Evolutionary conservation across 345 rosid species (phyloP).

Genomic region (Rhodamnia rubescens): DNA sequence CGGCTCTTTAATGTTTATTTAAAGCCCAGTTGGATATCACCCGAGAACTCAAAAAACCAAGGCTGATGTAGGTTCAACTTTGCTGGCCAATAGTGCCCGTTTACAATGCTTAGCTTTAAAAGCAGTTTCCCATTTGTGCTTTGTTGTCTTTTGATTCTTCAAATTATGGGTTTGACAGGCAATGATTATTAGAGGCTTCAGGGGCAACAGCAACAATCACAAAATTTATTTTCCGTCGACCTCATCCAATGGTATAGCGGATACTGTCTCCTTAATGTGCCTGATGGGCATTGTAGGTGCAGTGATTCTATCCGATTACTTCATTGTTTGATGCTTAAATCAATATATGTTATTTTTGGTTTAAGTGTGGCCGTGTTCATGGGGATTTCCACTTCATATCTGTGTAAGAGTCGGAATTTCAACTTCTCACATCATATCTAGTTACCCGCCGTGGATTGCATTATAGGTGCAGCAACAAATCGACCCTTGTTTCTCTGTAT

Average conservation of each 20-base stretch:
- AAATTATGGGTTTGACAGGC: constrained; percentile 35
- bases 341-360: neutral
- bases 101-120: neutral
- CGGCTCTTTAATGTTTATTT: neutral
- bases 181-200: constrained; percentile 94
- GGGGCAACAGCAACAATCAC: constrained; percentile 69
- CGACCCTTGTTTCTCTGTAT: neutral
- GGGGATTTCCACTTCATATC: neutral
- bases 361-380: neutral
- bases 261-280: constrained; percentile 48
- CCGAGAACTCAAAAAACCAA: neutral
- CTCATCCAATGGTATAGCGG: constrained; percentile 41
- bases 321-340: constrained; percentile 23
- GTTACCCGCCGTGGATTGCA: neutral
- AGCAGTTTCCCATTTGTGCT: neutral
- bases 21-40: neutral
- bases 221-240: constrained; percentile 50
- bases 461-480: neutral
- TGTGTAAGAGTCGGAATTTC: neutral
- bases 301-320: constrained; percentile 54
- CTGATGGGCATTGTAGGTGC: constrained; percentile 52
- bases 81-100: neutral
- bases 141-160: neutral
- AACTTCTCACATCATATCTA: neutral
- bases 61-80: neutral